Evolutionary conservation across 1,139 yeast species (phyloP), one percentile per base, ranked within the genome.

Genomic region (Zygoascus sp.): DNA sequence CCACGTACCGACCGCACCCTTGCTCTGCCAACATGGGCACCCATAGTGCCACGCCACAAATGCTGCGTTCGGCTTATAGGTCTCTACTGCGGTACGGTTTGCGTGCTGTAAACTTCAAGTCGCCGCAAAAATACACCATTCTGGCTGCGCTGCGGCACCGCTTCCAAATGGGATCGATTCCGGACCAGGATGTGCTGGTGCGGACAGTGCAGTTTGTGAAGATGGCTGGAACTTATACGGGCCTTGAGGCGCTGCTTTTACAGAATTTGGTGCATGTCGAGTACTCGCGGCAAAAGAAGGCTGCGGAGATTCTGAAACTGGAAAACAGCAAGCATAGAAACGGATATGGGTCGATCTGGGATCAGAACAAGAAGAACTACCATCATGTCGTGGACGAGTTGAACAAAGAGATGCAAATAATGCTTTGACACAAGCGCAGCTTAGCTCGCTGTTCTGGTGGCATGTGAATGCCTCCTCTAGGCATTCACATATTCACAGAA

Each of bases 171-270:
- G n/a, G n/a, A n/a, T n/a, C n/a, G n/a, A 25, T 15, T 11, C 45
- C 27, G 13, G 34, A 23, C 16, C 44, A 22, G 8, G 39, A 47
- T 11, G 32, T 45, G 5, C 30, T 54, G 16, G 40, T 54, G 16
- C 50, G 52, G 32, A 56, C 59, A 2, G 42, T 50, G 21, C 20
- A 47, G 23, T 49, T 56, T 22, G 30, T 56, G 19, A 30, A 45
- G 13, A 50, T 46, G 42, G 59, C 59, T 7, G 55, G 57, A 2
- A 21, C 23, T n/a, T 51, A 40, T 38, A 48, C 46, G 5, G 56
- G 59, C n/a, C n/a, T 52, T 23, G 59, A 56, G 43, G 28, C 50
- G 2, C 30, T 46, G 11, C 48, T 56, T 16, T 17, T 56, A 2
- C 32, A 38, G n/a, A 54, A 45, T 16, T 28, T 56, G 41, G 47